Base-by-base conservation (phyloP, 352 stramenopile species). In the Lagenidium sp. region DNA sequence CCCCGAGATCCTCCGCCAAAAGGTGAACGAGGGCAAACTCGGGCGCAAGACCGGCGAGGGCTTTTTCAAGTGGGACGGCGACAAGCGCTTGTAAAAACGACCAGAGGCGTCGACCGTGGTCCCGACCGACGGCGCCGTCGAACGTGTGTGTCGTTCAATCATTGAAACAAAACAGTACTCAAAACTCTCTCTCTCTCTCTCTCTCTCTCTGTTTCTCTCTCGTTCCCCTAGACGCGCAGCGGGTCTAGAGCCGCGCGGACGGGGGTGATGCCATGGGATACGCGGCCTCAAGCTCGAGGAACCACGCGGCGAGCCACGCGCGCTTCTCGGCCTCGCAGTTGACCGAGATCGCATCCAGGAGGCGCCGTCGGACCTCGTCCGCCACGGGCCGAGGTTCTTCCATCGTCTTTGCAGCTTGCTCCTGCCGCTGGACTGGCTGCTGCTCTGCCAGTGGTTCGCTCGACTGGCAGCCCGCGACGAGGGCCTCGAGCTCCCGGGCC, bases 41-140 rank as follows among this genome's bases (percentile, higher is more conserved):
- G 96, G 96, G 44, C 78, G 96, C 47, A 99, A 99, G 67, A 92
- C 73, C 6, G 96, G 96, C 37, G 91, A 98, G 46, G 96, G 95
- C 6, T 98, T 98, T 47, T 99, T 98, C 71, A 77, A 96, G 62
- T 95, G 79, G 79, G 75, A 89, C 49, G 73, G 77, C 37, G 77
- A 89, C 53, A 89, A 89, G 54, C 77, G 77, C 19, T 57, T 80
- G 21, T 88, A 76, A 82, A 43, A 4, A 13, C n/a, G n/a, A n/a
- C n/a, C n/a, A n/a, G n/a, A n/a, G n/a, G n/a, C n/a, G n/a, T n/a
- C n/a, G n/a, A n/a, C n/a, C n/a, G n/a, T n/a, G n/a, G n/a, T n/a
- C n/a, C n/a, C n/a, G n/a, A n/a, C n/a, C n/a, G n/a, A n/a, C n/a
- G n/a, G n/a, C n/a, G n/a, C n/a, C n/a, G n/a, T n/a, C n/a, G n/a